Evolutionary conservation across 2,329 filamentous ascomycete species (phyloP).

Genomic region (Magnaporthiopsis incrustans): DNA sequence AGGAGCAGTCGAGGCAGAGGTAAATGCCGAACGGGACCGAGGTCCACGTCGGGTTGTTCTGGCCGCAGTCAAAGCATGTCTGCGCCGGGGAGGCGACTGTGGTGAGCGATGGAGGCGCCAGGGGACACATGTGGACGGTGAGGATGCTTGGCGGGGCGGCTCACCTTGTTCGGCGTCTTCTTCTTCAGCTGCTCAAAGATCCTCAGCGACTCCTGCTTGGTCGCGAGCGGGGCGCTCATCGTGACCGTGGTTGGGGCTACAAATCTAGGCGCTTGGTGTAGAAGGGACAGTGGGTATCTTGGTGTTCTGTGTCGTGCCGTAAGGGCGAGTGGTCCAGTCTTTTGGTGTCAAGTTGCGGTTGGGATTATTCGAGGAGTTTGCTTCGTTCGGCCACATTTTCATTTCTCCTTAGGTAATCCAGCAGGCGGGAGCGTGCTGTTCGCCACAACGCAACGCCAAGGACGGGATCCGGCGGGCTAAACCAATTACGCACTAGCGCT

Average conservation of each 20-base stretch:
- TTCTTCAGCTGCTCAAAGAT: constrained; percentile 97
- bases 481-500: constrained; percentile 19
- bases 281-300: neutral
- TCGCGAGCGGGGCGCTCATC: constrained; percentile 62
- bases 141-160: constrained; percentile 17
- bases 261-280: neutral
- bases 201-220: constrained; percentile 91
- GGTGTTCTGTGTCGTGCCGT: neutral
- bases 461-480: constrained; percentile 25
- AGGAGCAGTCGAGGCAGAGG: constrained; percentile 94
- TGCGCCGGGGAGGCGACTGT: constrained; percentile 27
- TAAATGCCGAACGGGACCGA: constrained; percentile 95
- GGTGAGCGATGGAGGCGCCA: neutral
- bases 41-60: constrained; percentile 98
- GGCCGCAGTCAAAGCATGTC: constrained; percentile 97
- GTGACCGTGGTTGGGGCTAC: constrained; percentile 21
- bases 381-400: constrained; percentile 18
- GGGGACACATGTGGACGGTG: neutral
- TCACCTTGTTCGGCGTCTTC: constrained; percentile 90
- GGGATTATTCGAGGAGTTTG: constrained; percentile 8
- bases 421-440: neutral
- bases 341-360: neutral
- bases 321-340: constrained; percentile 23
- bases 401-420: constrained; percentile 10
- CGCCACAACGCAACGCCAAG: constrained; percentile 15